Base-by-base conservation (phyloP, 805 yeast species). In the Cyberlindnera suaveolens region DNA sequence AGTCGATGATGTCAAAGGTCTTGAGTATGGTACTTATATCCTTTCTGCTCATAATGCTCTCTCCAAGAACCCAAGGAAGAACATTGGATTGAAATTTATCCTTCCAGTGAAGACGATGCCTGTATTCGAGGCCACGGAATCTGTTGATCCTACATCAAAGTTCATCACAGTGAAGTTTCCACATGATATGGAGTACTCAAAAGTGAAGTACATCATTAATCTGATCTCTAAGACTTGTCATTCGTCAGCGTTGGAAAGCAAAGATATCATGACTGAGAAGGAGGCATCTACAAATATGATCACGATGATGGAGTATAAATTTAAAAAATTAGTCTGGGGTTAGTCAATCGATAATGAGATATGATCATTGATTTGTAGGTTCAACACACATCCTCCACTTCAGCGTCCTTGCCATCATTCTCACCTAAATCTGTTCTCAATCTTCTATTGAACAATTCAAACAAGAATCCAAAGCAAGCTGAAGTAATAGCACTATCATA, bases 401-500 rank as follows among this genome's bases (percentile, higher is more conserved):
- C 71, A 16, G 63, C 62, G 2, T 62, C 66, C 43, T 66, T 67
- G 9, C 78, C 80, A 42, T 75, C 85, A 49, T 68, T 69, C 15
- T 76, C 81, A 23, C 91, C 91, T 43, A 80, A 67, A 47, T 84
- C 88, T 32, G 77, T 67, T 61, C 74, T 77, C 62, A 85, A 70
- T 52, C 71, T 72, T 53, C 95, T 72, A 62, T 81, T 74, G 63
- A 85, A 85, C 59, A 84, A 68, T 56, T 85, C 93, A 40, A 72
- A 68, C 52, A 85, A 61, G 72, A 85, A 80, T 18, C 77, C 82
- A 51, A 80, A 65, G 56, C 91, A 82, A 27, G 78, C 67, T 49
- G 71, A 68, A 17, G 93, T 84, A 42, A 80, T 74, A 1, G 87
- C 87, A n/a, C 88, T 77, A 60, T 85, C 93, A 57, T 77, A 85